Evolutionary conservation across 768 basidiomycete species (phyloP).

Genomic region (Rhizopogon salebrosus): DNA sequence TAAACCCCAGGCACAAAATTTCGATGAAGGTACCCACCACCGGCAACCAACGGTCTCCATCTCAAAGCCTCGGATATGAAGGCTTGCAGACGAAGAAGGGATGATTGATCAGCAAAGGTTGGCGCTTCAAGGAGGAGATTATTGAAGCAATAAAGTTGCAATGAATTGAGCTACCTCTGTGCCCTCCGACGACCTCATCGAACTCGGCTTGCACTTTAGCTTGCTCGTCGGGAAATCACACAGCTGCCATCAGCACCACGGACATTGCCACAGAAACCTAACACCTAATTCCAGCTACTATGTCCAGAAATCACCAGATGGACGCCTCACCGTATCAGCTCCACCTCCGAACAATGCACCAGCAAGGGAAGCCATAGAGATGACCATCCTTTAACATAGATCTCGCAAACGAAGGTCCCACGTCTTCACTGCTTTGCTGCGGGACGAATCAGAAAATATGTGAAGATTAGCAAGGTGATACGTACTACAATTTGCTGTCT

Average conservation of each 20-base stretch:
- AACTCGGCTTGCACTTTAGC: slow-evolving; percentile 46
- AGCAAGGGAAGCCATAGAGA: slow-evolving; percentile 47
- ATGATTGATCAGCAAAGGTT: slow-evolving; percentile 25
- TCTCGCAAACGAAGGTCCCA: slow-evolving; percentile 45
- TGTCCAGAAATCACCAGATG: neutral
- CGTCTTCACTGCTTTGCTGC: slow-evolving; percentile 5
- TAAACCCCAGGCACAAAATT: neutral
- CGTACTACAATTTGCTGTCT: slow-evolving; percentile 37
- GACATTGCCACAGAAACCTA: slow-evolving; percentile 46
- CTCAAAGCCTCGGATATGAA: slow-evolving; percentile 31
- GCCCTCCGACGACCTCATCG: slow-evolving; percentile 40
- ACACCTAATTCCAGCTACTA: neutral
- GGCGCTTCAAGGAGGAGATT: slow-evolving; percentile 21
- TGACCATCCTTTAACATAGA: slow-evolving; percentile 45
- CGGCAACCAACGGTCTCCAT: slow-evolving; percentile 26
- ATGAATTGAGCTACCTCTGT: neutral
- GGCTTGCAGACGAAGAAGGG: slow-evolving; percentile 26
- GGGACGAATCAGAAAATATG: neutral
- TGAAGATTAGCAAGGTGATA: neutral
- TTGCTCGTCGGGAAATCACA: slow-evolving; percentile 44
- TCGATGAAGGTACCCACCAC: slow-evolving; percentile 9
- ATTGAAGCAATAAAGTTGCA: neutral
- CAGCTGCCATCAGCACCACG: slow-evolving; percentile 42
- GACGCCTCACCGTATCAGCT: slow-evolving; percentile 38
- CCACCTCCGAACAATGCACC: slow-evolving; percentile 57